A percentile compares a stretch with the other conserved stretches of the same genome.
Conservation (phyloP, 2,329 filamentous ascomycete genomes). For the Neonectria ditissima region DNA sequence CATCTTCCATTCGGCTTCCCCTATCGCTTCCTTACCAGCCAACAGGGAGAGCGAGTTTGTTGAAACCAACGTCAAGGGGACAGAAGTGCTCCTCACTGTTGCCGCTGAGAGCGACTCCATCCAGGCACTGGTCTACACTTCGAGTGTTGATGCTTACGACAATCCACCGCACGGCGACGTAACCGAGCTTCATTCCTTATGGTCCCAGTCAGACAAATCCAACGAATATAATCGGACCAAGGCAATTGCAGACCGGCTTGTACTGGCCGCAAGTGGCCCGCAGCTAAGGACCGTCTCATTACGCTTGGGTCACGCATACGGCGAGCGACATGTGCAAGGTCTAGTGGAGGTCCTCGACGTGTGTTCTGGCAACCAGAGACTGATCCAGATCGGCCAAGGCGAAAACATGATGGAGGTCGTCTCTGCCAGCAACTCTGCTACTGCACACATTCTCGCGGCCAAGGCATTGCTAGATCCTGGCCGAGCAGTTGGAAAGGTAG, state of each 20-base stretch:
- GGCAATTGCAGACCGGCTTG: slow-evolving; percentile 46
- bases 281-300: slow-evolving; percentile 44
- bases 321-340: slow-evolving; percentile 47
- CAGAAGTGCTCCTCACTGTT: slow-evolving; percentile 41
- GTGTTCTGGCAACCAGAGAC: slow-evolving; percentile 51
- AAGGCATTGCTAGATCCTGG: slow-evolving; percentile 41
- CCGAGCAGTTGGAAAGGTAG: slow-evolving; percentile 34
- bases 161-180: slow-evolving; percentile 40
- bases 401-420: slow-evolving; percentile 45
- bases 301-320: slow-evolving; percentile 49
- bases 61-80: slow-evolving; percentile 49
- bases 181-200: slow-evolving; percentile 42
- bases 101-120: slow-evolving; percentile 37
- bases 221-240: slow-evolving; percentile 49
- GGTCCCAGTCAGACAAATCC: slow-evolving; percentile 35
- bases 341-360: slow-evolving; percentile 46
- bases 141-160: slow-evolving; percentile 45
- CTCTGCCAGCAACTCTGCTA: slow-evolving; percentile 44
- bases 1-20: slow-evolving; percentile 50
- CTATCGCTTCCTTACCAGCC: slow-evolving; percentile 40
- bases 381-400: slow-evolving; percentile 44
- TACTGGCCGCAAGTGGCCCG: slow-evolving; percentile 45
- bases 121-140: slow-evolving; percentile 49
- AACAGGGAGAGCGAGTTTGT: slow-evolving; percentile 33
- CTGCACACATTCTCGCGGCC: slow-evolving; percentile 44